Evolutionary conservation across 2,329 filamentous ascomycete genomes (phyloP).

Genomic region (Phialophora macrospora): DNA sequence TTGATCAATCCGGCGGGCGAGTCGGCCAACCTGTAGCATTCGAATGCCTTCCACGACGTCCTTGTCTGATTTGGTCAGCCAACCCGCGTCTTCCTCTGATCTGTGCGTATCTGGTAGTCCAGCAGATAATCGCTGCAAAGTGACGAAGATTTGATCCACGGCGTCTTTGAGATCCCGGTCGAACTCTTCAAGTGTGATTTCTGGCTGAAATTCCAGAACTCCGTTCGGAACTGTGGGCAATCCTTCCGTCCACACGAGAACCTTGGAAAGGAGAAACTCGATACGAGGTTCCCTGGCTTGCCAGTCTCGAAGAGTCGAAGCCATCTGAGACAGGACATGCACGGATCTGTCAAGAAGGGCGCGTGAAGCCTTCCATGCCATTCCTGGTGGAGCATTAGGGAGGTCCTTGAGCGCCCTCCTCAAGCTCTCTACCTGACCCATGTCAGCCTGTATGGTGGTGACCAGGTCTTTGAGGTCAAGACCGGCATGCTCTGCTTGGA

Average conservation of each 20-base stretch:
- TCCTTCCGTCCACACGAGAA: slow-evolving; percentile 66
- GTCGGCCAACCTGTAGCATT: slow-evolving; percentile 63
- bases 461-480: slow-evolving; percentile 55
- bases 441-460: slow-evolving; percentile 57
- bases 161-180: slow-evolving; percentile 65
- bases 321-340: slow-evolving; percentile 30
- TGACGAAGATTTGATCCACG: slow-evolving; percentile 78
- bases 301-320: slow-evolving; percentile 51
- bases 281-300: slow-evolving; percentile 61
- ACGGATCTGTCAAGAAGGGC: slow-evolving; percentile 9
- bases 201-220: slow-evolving; percentile 28
- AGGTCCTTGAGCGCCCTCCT: slow-evolving; percentile 51
- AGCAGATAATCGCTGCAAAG: slow-evolving; percentile 73
- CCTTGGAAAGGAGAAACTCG: slow-evolving; percentile 68
- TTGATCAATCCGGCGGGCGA: slow-evolving; percentile 54
- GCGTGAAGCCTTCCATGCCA: slow-evolving; percentile 42
- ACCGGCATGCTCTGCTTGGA: slow-evolving; percentile 69
- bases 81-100: slow-evolving; percentile 65
- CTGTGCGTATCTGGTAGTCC: slow-evolving; percentile 60
- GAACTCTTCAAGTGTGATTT: slow-evolving; percentile 53
- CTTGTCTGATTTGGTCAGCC: slow-evolving; percentile 65
- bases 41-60: slow-evolving; percentile 60
- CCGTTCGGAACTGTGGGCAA: slow-evolving; percentile 37
- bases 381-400: slow-evolving; percentile 56
- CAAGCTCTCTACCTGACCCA: slow-evolving; percentile 54